Evolutionary conservation across 345 rosid species (phyloP), one percentile per base, ranked within the genome.

Genomic region (Eucalyptus grandis): DNA sequence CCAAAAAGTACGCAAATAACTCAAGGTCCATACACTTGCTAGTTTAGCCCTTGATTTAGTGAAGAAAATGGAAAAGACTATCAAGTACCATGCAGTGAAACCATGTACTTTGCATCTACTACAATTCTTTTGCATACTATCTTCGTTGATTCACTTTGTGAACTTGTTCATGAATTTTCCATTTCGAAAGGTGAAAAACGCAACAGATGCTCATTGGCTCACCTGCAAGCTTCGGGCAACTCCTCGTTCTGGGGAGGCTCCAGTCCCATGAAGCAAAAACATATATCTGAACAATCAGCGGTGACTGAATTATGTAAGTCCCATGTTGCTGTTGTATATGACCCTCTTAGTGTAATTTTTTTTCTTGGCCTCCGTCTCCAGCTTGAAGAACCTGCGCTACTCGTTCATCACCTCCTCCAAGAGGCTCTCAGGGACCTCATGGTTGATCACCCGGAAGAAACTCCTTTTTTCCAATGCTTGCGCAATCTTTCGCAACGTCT

Each of bases 381-480:
- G 92, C 88, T 92, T 91, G 54, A 69, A 43, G 43, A 92, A 92
- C 43, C 87, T 31, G 26, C 87, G 47, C 5, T 34, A 54, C 53
- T 91, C 92, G 24, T 88, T 53, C 47, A 77, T 49, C 88, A 89
- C 90, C 83, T 86, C 91, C 62, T 88, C 89, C 88, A 88, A 51
- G 46, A 89, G 92, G n/a, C 56, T 89, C 43, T 27, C 22, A 1
- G 90, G 90, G 85, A 91, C 88, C 31, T 91, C 94, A 81, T 91
- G 92, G n/a, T 91, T 92, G 43, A 51, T 51, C 87, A 51, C 46
- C 69, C 91, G 92, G 80, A 92, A 92, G 90, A 93, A 90, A 11
- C 93, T 92, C 88, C 88, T 90, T 2, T 37, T 88, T 86, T 90
- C 89, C 2, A 89, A 80, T 26, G 93, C 94, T 14, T 85, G 26